Percentiles rank a stretch among this genome's conserved stretches.
These are phyloP conservation scores for Neolentinus lepideus DNA, from an alignment of 1,284 basidiomycete genomes.

Conservation along the genomic window DNA sequence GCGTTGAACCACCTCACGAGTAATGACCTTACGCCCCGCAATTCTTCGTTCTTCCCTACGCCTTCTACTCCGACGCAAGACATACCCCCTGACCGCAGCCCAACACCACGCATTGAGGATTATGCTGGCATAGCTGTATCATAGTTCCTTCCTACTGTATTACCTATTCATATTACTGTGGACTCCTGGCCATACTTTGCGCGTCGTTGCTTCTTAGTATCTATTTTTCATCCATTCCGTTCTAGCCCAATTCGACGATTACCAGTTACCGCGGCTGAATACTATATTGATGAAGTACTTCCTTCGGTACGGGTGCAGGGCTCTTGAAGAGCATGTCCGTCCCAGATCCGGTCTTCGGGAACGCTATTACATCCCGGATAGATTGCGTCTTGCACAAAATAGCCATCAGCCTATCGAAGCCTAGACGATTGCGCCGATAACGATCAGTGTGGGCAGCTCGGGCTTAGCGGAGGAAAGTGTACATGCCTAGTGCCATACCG, in stretches of 20 bases:
- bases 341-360: slow-evolving; percentile 84
- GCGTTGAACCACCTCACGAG: neutral
- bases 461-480: slow-evolving; percentile 3
- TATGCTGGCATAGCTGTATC: neutral
- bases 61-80: neutral
- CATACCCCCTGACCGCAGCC: neutral
- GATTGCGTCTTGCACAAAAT: slow-evolving; percentile 80
- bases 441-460: slow-evolving; percentile 6
- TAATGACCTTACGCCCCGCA: neutral
- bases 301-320: slow-evolving; percentile 55
- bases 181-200: slow-evolving; percentile 1
- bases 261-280: slow-evolving; percentile 28
- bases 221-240: slow-evolving; percentile 1
- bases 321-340: slow-evolving; percentile 88
- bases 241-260: neutral
- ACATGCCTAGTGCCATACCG: slow-evolving; percentile 84
- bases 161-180: neutral
- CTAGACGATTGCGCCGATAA: slow-evolving; percentile 30
- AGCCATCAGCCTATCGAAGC: slow-evolving; percentile 89
- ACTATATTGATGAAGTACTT: slow-evolving; percentile 59
- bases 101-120: neutral
- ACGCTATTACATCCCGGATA: slow-evolving; percentile 94
- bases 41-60: neutral
- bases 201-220: slow-evolving; percentile 4
- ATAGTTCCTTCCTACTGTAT: neutral